Evolutionary conservation across 2,329 filamentous ascomycete genomes (phyloP), one percentile per base, ranked within the genome.

Genomic region (Nigrograna mackinnonii): DNA sequence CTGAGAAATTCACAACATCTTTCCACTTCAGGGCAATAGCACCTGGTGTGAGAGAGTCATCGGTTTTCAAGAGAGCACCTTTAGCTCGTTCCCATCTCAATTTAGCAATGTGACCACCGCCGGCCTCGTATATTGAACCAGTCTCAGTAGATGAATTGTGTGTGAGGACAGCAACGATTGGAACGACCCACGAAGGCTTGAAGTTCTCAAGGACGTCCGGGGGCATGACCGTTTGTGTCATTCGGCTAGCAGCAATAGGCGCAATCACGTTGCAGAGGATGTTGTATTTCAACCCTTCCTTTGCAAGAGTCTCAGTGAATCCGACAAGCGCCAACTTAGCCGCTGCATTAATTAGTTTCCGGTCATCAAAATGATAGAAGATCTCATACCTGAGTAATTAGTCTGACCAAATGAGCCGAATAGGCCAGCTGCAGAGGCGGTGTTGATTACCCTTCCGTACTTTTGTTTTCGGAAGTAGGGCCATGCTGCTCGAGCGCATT

Each of bases 381-480:
- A 37, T 28, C 18, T 20, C 75, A 49, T 71, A 84, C 79, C 79
- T 40, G 92, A 95, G 76, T 99, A 99, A 75, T 96, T 97, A 69
- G 85, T 83, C 77, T 97, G 92, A 54, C 92, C 94, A 65, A 96
- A 97, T 75, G 84, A 94, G 63, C 94, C 94, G 69, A 95, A 97
- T 40, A 99, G 79, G 61, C 94, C 94, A 49, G 94, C 91, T 43
- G 91, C 91, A n/a, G 92, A 97, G 26, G 92, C 84, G 18, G 94
- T 97, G 79, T 95, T 97, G 76, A 99, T 96, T 56, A 99, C 79
- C 60, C 94, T 84, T 51, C 94, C 94, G 69, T 89, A 99, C 83
- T 96, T 97, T 76, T 99, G 94, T 78, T 97, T 97, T 66, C 92
- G 83, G 82, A 99, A 97, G 73, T 97, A 80, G 46, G 92, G 91